Evolutionary conservation across 2,329 filamentous ascomycete genomes (phyloP), one percentile per base, ranked within the genome.

Genomic region (Botrytis pseudocinerea): DNA sequence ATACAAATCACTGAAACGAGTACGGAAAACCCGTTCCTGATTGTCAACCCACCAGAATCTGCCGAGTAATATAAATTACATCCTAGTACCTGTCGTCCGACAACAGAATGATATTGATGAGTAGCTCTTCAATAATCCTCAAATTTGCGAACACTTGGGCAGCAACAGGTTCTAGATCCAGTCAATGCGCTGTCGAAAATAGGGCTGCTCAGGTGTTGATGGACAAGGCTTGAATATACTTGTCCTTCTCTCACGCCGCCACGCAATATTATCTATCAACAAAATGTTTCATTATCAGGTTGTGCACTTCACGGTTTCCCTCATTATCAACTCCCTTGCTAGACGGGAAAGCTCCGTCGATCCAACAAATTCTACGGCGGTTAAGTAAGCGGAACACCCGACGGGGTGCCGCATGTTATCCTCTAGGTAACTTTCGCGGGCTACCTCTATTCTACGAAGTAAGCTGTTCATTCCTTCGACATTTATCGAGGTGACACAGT

Each of bases 201-300:
- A 76, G 76, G 77, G 77, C 76, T 78, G 73, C 73, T 75, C 70
- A 57, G 35, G 38, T 57, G 38, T 57, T 57, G 48, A 72, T 69
- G 48, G 70, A 72, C 51, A 69, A 72, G 70, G 32, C 70, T 48
- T 66, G 54, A 64, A 76, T 72, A 74, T 73, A 80, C 78, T 77
- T 79, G 78, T 76, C 76, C 75, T 70, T 64, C 76, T 79, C 77
- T 79, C 75, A 76, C 63, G 75, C 71, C 76, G 78, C 78, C 78
- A 80, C 78, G 78, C 77, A 75, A 75, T 57, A 71, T 74, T 42
- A 57, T 69, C 57, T 32, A 69, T 60, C 62, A 69, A 42, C 40
- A 69, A 42, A 54, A 38, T 64, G 71, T 73, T 73, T 73, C 71
- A 70, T 70, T 42, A n/a, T 70, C 25, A 75, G 63, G 71, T 44